Percentiles rank a stretch among this genome's conserved stretches.
Evolutionary conservation across 2,329 filamentous ascomycete genomes (phyloP).

Genomic region (Pseudogymnoascus verrucosus): DNA sequence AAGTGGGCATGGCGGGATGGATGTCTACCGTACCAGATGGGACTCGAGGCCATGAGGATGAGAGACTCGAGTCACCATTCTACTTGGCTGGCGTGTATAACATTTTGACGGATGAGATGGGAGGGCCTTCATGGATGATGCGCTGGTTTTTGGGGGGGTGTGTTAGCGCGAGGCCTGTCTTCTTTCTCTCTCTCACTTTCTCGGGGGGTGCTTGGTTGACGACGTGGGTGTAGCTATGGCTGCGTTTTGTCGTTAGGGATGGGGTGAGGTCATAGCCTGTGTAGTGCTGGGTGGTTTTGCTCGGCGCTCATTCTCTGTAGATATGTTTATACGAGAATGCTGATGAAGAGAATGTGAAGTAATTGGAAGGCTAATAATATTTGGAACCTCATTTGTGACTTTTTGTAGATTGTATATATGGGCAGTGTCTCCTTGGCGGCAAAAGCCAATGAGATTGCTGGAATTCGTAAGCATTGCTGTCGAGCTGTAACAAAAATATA

Average conservation of each 20-base stretch:
- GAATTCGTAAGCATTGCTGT: neutral
- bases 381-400: neutral
- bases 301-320: neutral
- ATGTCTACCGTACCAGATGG: neutral
- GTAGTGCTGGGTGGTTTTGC: neutral
- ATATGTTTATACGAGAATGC: neutral
- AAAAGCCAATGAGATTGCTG: neutral
- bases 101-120: neutral
- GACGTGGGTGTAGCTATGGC: neutral
- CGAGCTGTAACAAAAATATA: neutral
- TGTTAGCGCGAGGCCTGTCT: neutral
- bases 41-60: neutral
- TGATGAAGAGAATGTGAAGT: neutral
- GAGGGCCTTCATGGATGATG: neutral
- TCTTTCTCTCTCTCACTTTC: neutral
- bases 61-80: neutral
- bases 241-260: neutral
- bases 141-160: neutral
- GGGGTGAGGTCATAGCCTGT: neutral
- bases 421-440: neutral
- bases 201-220: neutral
- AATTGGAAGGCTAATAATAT: neutral
- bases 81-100: neutral
- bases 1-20: neutral
- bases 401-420: neutral